Conservation (phyloP, 2,329 filamentous ascomycete genomes). For the Xylariaceae sp. region DNA sequence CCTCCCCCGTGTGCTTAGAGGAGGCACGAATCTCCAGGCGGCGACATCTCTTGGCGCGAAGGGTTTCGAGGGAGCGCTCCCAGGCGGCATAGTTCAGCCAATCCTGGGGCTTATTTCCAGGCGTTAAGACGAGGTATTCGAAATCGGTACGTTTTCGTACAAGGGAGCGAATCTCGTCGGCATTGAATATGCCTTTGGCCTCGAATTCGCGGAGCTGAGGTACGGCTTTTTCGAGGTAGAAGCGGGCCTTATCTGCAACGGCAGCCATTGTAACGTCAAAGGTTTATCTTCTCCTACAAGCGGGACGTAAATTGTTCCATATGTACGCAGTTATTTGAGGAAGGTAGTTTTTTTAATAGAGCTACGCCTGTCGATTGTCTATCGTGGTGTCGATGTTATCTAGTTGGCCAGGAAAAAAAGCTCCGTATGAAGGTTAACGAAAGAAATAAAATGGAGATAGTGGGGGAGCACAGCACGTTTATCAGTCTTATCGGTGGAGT, state of each 20-base stretch:
- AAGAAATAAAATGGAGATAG: conserved; percentile 29
- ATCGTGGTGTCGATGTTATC: no score
- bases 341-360: no score
- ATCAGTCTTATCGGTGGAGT: conserved; percentile 22
- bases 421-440: conserved; percentile 12
- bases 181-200: conserved; percentile 85
- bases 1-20: conserved; percentile 74
- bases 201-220: conserved; percentile 92
- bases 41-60: conserved; percentile 82
- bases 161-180: conserved; percentile 90
- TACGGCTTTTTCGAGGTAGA: conserved; percentile 90
- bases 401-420: not conserved
- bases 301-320: not conserved
- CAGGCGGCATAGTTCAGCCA: conserved; percentile 83
- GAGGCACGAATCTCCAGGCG: conserved; percentile 76
- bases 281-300: not conserved
- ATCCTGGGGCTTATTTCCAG: conserved; percentile 76
- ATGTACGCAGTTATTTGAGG: not conserved
- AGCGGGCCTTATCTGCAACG: conserved; percentile 91
- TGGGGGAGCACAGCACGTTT: conserved; percentile 13
- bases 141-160: conserved; percentile 90
- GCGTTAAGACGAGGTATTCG: conserved; percentile 87
- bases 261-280: conserved; percentile 68
- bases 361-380: no score
- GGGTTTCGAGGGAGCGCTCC: conserved; percentile 72